Conservation (phyloP, 306 rosid species). For the Vicia sativa region DNA sequence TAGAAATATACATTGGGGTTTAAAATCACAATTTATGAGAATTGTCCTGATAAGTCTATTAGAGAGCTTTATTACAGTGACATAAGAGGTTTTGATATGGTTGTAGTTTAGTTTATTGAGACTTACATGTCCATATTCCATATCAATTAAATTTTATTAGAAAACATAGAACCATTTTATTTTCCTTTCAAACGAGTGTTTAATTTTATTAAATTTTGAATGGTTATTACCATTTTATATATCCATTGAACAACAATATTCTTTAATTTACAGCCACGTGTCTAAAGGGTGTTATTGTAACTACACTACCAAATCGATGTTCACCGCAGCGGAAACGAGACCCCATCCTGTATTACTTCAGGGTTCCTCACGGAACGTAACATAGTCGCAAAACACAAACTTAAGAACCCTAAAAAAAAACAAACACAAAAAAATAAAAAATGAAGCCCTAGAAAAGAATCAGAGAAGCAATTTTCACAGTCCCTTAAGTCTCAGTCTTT, state of each 20-base stretch:
- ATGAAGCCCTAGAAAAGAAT: slow-evolving; percentile 48
- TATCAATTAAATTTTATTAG: too few species aligned
- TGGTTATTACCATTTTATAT: too few species aligned
- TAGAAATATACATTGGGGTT: too few species aligned
- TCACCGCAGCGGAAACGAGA: slow-evolving; percentile 25
- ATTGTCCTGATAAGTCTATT: too few species aligned
- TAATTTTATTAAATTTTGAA: too few species aligned
- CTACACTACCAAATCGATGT: neutral
- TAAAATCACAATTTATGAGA: too few species aligned
- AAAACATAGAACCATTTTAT: too few species aligned
- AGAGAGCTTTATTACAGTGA: too few species aligned
- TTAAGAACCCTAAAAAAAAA: slow-evolving; percentile 27
- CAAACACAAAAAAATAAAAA: neutral
- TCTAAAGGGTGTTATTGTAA: slow-evolving; percentile 42
- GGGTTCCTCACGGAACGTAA: slow-evolving; percentile 30
- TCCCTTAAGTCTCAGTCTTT: slow-evolving; percentile 14
- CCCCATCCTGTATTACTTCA: slow-evolving; percentile 22
- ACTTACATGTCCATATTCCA: too few species aligned
- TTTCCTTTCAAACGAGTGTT: too few species aligned
- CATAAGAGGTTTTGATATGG: too few species aligned
- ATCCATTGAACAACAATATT: neutral
- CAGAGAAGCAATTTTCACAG: slow-evolving; percentile 27
- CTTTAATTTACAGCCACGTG: slow-evolving; percentile 26
- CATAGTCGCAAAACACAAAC: slow-evolving; percentile 27
- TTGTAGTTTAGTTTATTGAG: too few species aligned